Evolutionary conservation across 768 basidiomycete species (phyloP).

Genomic region (Boletellus ananas): DNA sequence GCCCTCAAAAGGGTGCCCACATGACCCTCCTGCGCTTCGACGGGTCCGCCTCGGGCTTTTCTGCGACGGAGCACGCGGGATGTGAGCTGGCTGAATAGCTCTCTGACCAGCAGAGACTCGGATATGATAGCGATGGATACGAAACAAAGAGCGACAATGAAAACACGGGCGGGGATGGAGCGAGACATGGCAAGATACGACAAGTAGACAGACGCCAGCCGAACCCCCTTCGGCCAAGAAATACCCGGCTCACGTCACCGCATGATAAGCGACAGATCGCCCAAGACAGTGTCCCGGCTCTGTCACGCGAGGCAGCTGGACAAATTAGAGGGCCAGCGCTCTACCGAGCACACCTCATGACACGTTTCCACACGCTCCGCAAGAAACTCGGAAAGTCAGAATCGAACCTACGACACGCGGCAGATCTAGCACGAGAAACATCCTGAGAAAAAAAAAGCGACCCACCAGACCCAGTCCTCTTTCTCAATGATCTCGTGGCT

Average conservation of each 20-base stretch:
- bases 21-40: background rate
- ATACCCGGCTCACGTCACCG: background rate
- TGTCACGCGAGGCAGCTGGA: background rate
- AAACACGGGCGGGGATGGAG: constrained; percentile 3
- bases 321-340: background rate
- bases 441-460: background rate
- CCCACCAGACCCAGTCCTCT: constrained; percentile 22
- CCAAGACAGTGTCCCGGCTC: too few species aligned
- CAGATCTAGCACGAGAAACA: background rate
- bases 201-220: background rate
- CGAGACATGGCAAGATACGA: constrained; percentile 4
- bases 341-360: background rate
- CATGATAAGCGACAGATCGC: background rate
- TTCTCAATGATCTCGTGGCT: background rate
- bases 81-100: background rate
- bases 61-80: background rate
- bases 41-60: background rate
- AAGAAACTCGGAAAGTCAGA: constrained; percentile 14
- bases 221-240: background rate
- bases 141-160: constrained; percentile 18
- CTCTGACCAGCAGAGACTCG: constrained; percentile 9
- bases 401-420: constrained; percentile 17
- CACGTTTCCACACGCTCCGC: background rate
- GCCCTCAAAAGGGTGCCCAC: constrained; percentile 7
- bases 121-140: constrained; percentile 1